A percentile compares a stretch with the other conserved stretches of the same genome.
Evolutionary conservation across 2,329 filamentous ascomycete species (phyloP).

Genomic region (Metarhizium brunneum): DNA sequence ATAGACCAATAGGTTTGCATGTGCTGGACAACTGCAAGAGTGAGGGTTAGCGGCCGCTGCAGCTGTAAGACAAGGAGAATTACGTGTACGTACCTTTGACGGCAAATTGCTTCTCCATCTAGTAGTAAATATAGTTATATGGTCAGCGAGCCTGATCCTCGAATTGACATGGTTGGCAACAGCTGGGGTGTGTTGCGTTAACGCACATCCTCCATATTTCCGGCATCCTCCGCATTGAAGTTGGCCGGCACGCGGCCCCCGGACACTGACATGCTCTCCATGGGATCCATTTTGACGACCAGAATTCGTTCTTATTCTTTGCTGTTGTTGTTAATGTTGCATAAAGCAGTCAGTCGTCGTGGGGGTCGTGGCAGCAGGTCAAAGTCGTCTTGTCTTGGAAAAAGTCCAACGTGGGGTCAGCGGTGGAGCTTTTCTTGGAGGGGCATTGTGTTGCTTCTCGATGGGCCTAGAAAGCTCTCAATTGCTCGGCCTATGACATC

Average conservation of each 20-base stretch:
- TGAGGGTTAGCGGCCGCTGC: neutral
- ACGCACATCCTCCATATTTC: constrained; percentile 48
- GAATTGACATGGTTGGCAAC: neutral
- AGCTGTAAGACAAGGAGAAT: neutral
- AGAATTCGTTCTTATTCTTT: neutral
- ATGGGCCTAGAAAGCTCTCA: no score
- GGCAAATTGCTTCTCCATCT: constrained; percentile 99
- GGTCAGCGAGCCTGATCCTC: constrained; percentile 2
- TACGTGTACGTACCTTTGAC: constrained; percentile 63
- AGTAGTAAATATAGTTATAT: neutral
- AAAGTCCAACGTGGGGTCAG: neutral
- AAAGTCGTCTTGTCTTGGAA: neutral
- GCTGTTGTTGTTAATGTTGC: neutral
- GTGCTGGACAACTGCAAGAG: constrained; percentile 66
- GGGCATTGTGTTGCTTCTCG: neutral
- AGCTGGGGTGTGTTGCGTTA: neutral
- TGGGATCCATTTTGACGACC: constrained; percentile 25
- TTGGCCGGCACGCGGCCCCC: constrained; percentile 36
- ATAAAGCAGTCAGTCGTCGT: neutral
- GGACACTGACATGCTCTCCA: constrained; percentile 25
- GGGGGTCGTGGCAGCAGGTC: no score
- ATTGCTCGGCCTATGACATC: neutral
- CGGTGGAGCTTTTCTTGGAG: neutral
- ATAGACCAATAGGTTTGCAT: constrained; percentile 97
- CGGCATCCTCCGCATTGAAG: constrained; percentile 49